Percentiles rank a stretch among this genome's conserved stretches.
These are phyloP conservation scores for Mallotus repandus DNA, from an alignment of 441 rosid species.

Conservation along the genomic window DNA sequence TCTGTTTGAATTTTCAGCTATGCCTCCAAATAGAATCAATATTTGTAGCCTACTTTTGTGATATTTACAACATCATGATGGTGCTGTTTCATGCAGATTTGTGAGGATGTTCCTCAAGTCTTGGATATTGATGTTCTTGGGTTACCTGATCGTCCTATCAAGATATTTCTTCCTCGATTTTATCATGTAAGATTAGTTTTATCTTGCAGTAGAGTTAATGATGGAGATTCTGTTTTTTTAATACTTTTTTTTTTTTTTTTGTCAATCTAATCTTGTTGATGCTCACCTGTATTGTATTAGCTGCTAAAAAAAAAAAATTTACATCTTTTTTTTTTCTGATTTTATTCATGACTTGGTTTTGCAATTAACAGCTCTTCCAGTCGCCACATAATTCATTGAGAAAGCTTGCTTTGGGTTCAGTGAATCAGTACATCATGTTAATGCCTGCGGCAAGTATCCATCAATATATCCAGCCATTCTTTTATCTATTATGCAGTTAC, in stretches of 20 bases:
- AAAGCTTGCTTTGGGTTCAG: slow-evolving; percentile 86
- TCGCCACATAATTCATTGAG: slow-evolving; percentile 86
- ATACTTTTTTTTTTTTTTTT: slow-evolving; percentile 13
- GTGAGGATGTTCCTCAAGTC: slow-evolving; percentile 95
- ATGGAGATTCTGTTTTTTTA: not conserved
- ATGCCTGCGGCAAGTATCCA: slow-evolving; percentile 93
- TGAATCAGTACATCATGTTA: slow-evolving; percentile 83
- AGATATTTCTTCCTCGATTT: slow-evolving; percentile 78
- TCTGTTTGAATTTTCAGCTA: not conserved
- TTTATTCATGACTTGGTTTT: slow-evolving; percentile 20
- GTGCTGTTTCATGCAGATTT: slow-evolving; percentile 51
- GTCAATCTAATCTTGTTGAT: not conserved
- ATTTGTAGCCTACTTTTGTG: slow-evolving; percentile 6
- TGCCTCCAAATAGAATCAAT: not conserved
- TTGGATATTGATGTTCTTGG: slow-evolving; percentile 91
- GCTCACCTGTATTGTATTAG: not conserved
- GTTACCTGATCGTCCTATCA: slow-evolving; percentile 81
- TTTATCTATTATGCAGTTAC: not conserved
- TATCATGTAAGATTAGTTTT: slow-evolving; percentile 56
- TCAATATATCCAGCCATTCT: slow-evolving; percentile 3
- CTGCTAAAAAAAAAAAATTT: not conserved
- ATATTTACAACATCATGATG: not conserved
- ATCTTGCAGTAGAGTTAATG: slow-evolving; percentile 3
- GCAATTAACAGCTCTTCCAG: slow-evolving; percentile 77
- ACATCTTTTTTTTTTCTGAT: not conserved